Evolutionary conservation across 495 filamentous ascomycete species (phyloP).

Genomic region (Penicillium bialowiezense): DNA sequence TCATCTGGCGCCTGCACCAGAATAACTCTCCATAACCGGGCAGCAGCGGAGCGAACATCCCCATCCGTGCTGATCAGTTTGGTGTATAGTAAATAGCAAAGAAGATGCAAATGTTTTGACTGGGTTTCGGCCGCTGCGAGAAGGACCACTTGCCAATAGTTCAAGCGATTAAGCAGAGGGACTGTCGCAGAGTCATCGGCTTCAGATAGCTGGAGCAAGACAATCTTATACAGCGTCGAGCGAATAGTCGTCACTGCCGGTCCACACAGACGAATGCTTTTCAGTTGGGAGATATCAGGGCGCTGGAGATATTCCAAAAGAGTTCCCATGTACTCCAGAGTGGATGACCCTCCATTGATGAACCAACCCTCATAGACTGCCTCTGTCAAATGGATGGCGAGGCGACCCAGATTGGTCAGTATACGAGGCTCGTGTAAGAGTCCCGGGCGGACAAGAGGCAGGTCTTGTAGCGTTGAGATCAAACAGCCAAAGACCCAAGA

Average conservation of each 20-base stretch:
- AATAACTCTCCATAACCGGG: slow-evolving; percentile 83
- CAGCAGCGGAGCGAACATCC: slow-evolving; percentile 70
- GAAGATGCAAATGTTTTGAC: slow-evolving; percentile 70
- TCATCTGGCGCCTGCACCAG: slow-evolving; percentile 92
- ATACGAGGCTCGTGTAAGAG: slow-evolving; percentile 77
- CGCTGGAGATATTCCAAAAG: slow-evolving; percentile 85
- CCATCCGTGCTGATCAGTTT: slow-evolving; percentile 66
- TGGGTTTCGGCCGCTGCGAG: slow-evolving; percentile 73
- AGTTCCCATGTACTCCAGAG: slow-evolving; percentile 83
- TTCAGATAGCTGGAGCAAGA: slow-evolving; percentile 79
- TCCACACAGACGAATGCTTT: slow-evolving; percentile 84
- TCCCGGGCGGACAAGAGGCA: slow-evolving; percentile 66
- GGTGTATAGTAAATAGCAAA: slow-evolving; percentile 88
- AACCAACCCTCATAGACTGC: slow-evolving; percentile 96
- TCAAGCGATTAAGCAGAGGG: slow-evolving; percentile 73
- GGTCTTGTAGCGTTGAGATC: slow-evolving; percentile 65
- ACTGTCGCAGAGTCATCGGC: slow-evolving; percentile 66
- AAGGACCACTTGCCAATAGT: slow-evolving; percentile 93
- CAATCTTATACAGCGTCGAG: slow-evolving; percentile 68
- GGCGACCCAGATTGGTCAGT: slow-evolving; percentile 79
- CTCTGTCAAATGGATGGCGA: slow-evolving; percentile 76
- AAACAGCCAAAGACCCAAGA: slow-evolving; percentile 80
- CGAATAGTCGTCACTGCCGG: slow-evolving; percentile 73
- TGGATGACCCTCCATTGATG: slow-evolving; percentile 68
- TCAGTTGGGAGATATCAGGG: slow-evolving; percentile 74